Evolutionary conservation across 1,139 yeast species (phyloP), one percentile per base, ranked within the genome.

Genomic region (Maudiozyma humilis): DNA sequence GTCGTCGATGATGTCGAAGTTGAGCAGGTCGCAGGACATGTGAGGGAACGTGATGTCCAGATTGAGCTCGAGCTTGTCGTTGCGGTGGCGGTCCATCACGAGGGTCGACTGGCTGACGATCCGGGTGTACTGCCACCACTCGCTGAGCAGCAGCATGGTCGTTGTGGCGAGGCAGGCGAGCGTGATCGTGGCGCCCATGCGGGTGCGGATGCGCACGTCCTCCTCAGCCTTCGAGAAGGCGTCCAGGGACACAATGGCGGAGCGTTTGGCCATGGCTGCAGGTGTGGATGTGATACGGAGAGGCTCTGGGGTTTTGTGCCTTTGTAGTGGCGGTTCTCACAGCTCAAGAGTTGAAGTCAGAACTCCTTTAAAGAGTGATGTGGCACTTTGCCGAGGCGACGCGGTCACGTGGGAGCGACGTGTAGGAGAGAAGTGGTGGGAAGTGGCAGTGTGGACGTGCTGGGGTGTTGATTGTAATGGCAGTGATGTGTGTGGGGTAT

Each of bases 211-310:
- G 46, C 86, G 75, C 4, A 95, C 95, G 63, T 91, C 98, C 56
- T 89, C 97, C 38, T 86, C 89, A 5, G 97, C 87, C 65, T 88
- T 89, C 30, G 95, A 80, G 65, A 91, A 91, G 12, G 95, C 96
- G 65, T 91, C 98, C 49, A 58, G 32, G 5, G 62, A 55, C 32
- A 53, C 41, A 35, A 60, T 44, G 14, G 57, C 52, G 1, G 63
- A 47, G 31, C 35, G 41, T 20, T 42, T 41, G 7, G 40, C 16
- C 27, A 44, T 17, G 42, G 36, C 37, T 5, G 8, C 27, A 6
- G 14, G 15, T 3, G 13, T 13, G n/a, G 30, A 16, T 13, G 17
- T 4, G 29, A 7, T 29, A 13, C 5, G 8, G 13, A 27, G 14
- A n/a, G 3, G 31, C 29, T 20, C 13, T n/a, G 15, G 31, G 13